These are phyloP conservation scores for Clavulina sp. DNA, from an alignment of 768 basidiomycete genomes.

Conservation along the genomic window DNA sequence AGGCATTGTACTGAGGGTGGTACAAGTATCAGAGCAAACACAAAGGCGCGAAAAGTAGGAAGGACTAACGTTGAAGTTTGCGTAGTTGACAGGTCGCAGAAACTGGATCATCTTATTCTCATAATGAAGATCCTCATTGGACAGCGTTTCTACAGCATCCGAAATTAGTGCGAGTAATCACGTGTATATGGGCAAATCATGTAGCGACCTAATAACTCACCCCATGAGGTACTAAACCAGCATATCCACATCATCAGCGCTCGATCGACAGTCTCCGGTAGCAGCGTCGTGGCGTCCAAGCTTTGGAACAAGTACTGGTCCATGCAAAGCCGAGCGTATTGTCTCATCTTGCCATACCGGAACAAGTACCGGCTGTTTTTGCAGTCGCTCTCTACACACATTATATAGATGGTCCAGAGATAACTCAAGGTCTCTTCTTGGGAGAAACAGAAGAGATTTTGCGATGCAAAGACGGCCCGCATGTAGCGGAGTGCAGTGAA, in stretches of 20 bases:
- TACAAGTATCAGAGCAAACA: too few relatives aligned
- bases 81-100: slow-evolving; percentile 8
- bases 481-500: not conserved
- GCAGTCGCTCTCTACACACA: slow-evolving; percentile 10
- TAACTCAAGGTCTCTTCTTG: not conserved
- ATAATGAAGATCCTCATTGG: not conserved
- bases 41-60: not conserved
- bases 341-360: not conserved
- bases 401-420: slow-evolving; percentile 9
- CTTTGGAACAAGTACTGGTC: not conserved
- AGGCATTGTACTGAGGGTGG: slow-evolving; percentile 6
- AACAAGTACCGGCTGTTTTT: slow-evolving; percentile 2
- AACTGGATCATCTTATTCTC: slow-evolving; percentile 2
- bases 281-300: too few relatives aligned
- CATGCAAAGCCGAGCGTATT: not conserved
- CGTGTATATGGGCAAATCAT: not conserved
- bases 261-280: not conserved
- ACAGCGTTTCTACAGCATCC: not conserved
- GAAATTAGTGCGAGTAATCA: not conserved
- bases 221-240: not conserved
- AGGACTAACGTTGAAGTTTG: slow-evolving; percentile 5
- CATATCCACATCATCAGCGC: not conserved
- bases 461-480: not conserved
- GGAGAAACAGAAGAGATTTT: not conserved
- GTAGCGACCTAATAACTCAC: not conserved